phyloP scores from a whole-genome alignment of 164 flowering plant genomes.

The Aristolochia californica region DNA sequence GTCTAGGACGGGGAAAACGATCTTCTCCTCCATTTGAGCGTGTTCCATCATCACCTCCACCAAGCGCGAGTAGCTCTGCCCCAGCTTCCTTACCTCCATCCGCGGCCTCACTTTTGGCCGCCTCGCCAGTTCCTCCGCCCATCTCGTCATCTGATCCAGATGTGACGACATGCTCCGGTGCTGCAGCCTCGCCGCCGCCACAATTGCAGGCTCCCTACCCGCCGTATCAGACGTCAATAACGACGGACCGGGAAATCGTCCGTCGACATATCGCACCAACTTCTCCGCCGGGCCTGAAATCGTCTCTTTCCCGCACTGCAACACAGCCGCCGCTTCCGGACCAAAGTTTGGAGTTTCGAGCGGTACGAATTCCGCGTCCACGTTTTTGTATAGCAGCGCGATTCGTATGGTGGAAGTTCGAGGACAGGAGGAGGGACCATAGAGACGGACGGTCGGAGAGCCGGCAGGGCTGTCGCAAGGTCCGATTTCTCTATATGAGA shows the following conservation, averaged over 20 bases:
- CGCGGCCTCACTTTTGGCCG: conserved; percentile 31
- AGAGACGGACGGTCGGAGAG: conserved; percentile 17
- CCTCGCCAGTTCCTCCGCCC: conserved; percentile 48
- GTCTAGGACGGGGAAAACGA: conserved; percentile 49
- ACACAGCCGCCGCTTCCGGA: conserved; percentile 10
- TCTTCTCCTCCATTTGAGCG: conserved; percentile 72
- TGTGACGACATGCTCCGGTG: conserved; percentile 58
- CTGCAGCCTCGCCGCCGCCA: conserved; percentile 39
- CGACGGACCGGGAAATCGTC: conserved; percentile 45
- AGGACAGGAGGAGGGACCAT: conserved; percentile 22
- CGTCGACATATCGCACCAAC: conserved; percentile 33
- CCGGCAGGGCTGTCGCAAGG: conserved; percentile 19
- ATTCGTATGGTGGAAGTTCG: conserved; percentile 31
- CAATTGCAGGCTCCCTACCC: conserved; percentile 22
- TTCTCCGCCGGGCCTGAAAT: conserved; percentile 34
- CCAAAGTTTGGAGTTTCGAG: conserved; percentile 12
- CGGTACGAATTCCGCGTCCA: conserved; percentile 24
- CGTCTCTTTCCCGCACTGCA: conserved; percentile 31
- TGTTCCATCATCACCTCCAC: conserved; percentile 60
- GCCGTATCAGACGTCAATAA: conserved; percentile 12
- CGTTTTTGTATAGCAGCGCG: conserved; percentile 40
- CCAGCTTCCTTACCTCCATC: conserved; percentile 72
- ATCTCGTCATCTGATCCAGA: conserved; percentile 45
- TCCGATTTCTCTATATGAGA: conserved; percentile 28
- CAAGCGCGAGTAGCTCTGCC: conserved; percentile 36